These are phyloP conservation scores for Hortaea sp. DNA, from an alignment of 2,329 filamentous ascomycete genomes.

Conservation along the genomic window DNA sequence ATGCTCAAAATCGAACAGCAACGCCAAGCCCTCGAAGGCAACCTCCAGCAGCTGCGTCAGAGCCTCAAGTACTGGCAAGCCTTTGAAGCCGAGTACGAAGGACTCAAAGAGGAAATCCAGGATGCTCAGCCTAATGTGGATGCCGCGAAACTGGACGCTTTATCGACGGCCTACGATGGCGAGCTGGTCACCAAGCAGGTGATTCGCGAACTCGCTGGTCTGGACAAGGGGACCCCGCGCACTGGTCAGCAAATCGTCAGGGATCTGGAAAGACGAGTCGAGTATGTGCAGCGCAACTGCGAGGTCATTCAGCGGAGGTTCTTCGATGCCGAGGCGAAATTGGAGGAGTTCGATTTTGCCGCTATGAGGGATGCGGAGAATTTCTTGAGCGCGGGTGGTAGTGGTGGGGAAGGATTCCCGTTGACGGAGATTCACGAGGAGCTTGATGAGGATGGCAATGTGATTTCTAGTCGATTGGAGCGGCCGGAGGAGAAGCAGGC, in stretches of 20 bases:
- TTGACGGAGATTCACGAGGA: slow-evolving; percentile 88
- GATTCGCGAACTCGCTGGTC: slow-evolving; percentile 44
- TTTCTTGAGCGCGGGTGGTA: slow-evolving; percentile 35
- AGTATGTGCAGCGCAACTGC: slow-evolving; percentile 82
- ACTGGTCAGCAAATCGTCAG: slow-evolving; percentile 54
- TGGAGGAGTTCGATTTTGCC: slow-evolving; percentile 46
- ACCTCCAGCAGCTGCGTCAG: slow-evolving; percentile 61
- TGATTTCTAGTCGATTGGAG: slow-evolving; percentile 48
- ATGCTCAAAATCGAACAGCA: slow-evolving; percentile 65
- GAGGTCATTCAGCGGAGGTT: slow-evolving; percentile 64
- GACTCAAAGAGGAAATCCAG: slow-evolving; percentile 71
- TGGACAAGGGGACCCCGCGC: slow-evolving; percentile 36
- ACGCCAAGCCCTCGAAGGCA: slow-evolving; percentile 63
- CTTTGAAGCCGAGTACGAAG: slow-evolving; percentile 87
- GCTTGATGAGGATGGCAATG: slow-evolving; percentile 80
- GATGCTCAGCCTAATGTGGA: slow-evolving; percentile 36
- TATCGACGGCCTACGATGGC: slow-evolving; percentile 51
- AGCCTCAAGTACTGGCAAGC: slow-evolving; percentile 80
- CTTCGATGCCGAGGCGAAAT: slow-evolving; percentile 56
- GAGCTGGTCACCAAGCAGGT: slow-evolving; percentile 54
- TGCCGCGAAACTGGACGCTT: slow-evolving; percentile 20
- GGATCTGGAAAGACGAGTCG: slow-evolving; percentile 64
- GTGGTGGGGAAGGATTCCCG: slow-evolving; percentile 30
- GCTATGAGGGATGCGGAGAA: slow-evolving; percentile 45
- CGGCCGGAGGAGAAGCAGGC: slow-evolving; percentile 57